Percentiles rank a stretch among this genome's conserved stretches.
Evolutionary conservation across 2,329 filamentous ascomycete species (phyloP).

Genomic region (Teratosphaeria epicoccoides): DNA sequence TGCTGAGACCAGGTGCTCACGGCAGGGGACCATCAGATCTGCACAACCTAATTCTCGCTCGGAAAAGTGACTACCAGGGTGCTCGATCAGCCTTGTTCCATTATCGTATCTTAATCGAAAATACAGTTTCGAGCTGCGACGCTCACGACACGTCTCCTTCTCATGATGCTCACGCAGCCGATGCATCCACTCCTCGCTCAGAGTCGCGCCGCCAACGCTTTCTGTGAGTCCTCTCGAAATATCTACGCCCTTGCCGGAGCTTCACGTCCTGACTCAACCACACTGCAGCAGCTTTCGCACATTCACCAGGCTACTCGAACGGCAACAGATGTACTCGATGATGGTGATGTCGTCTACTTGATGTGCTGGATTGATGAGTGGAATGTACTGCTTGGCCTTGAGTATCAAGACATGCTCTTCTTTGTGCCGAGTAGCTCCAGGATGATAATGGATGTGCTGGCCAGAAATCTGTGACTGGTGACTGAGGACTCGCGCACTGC

Average conservation of each 20-base stretch:
- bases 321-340: conserved; percentile 60
- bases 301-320: conserved; percentile 59
- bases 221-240: conserved; percentile 7
- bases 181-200: conserved; percentile 7
- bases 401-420: conserved; percentile 9
- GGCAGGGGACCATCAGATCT: no score
- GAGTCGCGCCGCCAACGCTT: conserved; percentile 4
- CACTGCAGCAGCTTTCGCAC: conserved; percentile 40
- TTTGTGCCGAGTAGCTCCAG: conserved; percentile 1
- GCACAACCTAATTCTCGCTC: no score
- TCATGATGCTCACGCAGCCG: neutral
- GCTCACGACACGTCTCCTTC: neutral
- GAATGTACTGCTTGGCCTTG: conserved; percentile 18
- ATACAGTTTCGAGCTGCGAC: neutral
- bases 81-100: neutral
- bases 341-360: conserved; percentile 17
- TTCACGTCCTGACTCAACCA: conserved; percentile 22
- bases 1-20: no score
- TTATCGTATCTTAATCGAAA: neutral
- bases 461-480: conserved; percentile 29
- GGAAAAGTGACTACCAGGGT: no score
- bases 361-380: conserved; percentile 8
- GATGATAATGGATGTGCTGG: conserved; percentile 10
- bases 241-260: conserved; percentile 24
- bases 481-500: conserved; percentile 2